phyloP scores from a whole-genome alignment of 305 asterid species.

The Rubia tinctorum region DNA sequence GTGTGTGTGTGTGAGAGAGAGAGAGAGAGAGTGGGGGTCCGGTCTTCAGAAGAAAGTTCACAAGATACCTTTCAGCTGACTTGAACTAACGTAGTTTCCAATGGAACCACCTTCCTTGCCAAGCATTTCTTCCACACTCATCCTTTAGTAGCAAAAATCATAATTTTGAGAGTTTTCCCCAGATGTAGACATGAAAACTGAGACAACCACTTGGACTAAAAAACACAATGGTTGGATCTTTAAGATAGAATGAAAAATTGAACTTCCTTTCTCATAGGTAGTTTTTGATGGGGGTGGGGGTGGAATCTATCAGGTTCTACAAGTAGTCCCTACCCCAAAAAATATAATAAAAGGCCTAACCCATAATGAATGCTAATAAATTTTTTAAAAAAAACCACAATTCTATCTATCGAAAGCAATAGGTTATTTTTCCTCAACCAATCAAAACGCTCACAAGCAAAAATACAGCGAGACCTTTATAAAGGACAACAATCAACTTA shows the following conservation, averaged over 20 bases:
- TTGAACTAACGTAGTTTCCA: conserved; percentile 38
- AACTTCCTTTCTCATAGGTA: background rate
- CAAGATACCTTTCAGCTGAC: conserved; percentile 38
- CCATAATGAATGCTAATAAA: no score
- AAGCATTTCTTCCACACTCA: conserved; percentile 20
- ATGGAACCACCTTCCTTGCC: conserved; percentile 47
- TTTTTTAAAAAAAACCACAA: background rate
- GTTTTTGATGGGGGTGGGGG: no score
- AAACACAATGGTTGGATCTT: background rate
- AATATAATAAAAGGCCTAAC: no score
- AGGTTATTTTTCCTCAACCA: background rate
- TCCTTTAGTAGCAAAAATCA: conserved; percentile 18
- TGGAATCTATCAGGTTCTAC: background rate
- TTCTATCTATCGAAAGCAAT: background rate
- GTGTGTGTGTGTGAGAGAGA: conserved; percentile 21
- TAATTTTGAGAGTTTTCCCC: background rate
- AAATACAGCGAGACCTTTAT: background rate
- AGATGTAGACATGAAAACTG: background rate
- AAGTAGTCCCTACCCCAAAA: background rate
- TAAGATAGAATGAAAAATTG: background rate
- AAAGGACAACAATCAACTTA: conserved; percentile 12
- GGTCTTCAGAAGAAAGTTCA: conserved; percentile 12
- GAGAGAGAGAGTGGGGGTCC: background rate
- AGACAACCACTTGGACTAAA: background rate
- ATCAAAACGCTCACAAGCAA: background rate